Percentiles rank a stretch among this genome's conserved stretches.
Evolutionary conservation across 345 rosid genomes (phyloP).

Genomic region (Geranium rotundifolium): DNA sequence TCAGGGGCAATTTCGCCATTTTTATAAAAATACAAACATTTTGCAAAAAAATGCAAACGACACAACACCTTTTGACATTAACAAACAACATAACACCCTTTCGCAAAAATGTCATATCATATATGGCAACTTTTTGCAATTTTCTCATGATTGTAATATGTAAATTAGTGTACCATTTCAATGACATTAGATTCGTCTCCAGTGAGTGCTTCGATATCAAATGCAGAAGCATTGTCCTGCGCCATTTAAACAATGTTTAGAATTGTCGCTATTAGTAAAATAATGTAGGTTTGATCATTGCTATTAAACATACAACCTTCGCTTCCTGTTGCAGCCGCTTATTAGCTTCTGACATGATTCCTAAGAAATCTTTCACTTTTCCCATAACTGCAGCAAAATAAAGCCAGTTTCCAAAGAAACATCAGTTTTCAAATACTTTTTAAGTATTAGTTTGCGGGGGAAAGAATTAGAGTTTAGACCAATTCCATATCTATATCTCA

Average conservation of each 20-base stretch:
- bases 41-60: too few species aligned
- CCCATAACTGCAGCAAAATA: conserved; percentile 40
- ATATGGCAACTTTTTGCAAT: too few species aligned
- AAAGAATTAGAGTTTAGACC: too few species aligned
- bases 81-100: too few species aligned
- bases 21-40: too few species aligned
- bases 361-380: conserved; percentile 59
- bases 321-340: conserved; percentile 45
- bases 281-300: not conserved
- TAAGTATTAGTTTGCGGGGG: not conserved
- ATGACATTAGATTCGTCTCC: conserved; percentile 65
- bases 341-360: conserved; percentile 63
- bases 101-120: too few species aligned
- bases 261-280: not conserved
- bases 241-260: not conserved
- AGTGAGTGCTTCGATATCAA: conserved; percentile 58
- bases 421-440: not conserved
- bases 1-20: too few species aligned
- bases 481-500: too few species aligned
- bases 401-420: not conserved
- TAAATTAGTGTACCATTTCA: conserved; percentile 41
- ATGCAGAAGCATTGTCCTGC: conserved; percentile 44
- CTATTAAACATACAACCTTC: conserved; percentile 22
- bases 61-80: too few species aligned
- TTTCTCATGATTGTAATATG: too few species aligned